Base-by-base conservation (phyloP, 148 eudicot genomes). In the Camellia lanceoleosa region DNA sequence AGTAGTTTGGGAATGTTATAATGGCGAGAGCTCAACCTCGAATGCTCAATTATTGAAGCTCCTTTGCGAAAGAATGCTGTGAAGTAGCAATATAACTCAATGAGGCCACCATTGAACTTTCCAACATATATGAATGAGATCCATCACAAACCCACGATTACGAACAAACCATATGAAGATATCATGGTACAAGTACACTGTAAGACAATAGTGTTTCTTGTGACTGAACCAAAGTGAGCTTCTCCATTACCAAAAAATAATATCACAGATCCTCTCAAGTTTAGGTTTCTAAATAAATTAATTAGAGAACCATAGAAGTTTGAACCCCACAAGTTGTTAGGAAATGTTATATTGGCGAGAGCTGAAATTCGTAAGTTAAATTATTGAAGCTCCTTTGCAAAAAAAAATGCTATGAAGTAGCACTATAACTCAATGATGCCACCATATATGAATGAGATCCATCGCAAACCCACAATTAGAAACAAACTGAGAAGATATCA, bases 321-420 rank as follows among this genome's bases (percentile, higher is more conserved):
- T 78, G 69, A 76, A 64, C 76, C 81, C 78, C 84, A 59, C 74
- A 69, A 73, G 63, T 67, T 65, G 70, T 86, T 75, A 82, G 81
- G 75, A 20, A 81, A 76, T 78, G 16, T 81, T 77, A 78, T 49
- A 84, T 56, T 80, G 73, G 82, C 68, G 75, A 56, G 19, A 83
- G 61, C 80, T 85, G 78, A 64, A 65, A 59, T 78, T 64, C 62
- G 68, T 75, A 78, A 71, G 68, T 64, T 41, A 68, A 87, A 77
- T 60, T 83, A 79, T 71, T 68, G 82, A 78, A 77, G 84, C 87
- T 86, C 87, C 91, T 82, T 82, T 49, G 69, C 62, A 56, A 69
- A 44, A 68, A 71, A 75, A 63, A 30, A 30, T 85, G 77, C 76
- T 82, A 71, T 59, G 69, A 16, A 74, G 73, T 38, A 76, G 75